Evolutionary conservation across 2,329 filamentous ascomycete genomes (phyloP).

Genomic region (Alternaria sp.): DNA sequence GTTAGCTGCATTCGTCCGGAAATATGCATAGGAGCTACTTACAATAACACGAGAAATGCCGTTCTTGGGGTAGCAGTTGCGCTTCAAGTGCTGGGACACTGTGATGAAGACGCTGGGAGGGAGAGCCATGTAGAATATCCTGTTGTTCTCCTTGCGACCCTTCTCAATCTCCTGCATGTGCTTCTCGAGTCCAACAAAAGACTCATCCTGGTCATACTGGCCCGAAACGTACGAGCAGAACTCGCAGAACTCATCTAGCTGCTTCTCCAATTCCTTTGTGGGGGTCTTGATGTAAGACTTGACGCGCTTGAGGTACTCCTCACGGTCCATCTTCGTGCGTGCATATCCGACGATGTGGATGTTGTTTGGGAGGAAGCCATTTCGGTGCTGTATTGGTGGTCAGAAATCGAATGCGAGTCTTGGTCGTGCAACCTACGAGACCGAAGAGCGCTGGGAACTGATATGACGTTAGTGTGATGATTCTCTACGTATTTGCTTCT

Average conservation of each 20-base stretch:
- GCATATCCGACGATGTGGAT: slow-evolving; percentile 99
- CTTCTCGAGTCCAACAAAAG: slow-evolving; percentile 84
- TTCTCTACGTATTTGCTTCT: slow-evolving; percentile 7
- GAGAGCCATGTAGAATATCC: slow-evolving; percentile 99
- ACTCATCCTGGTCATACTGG: slow-evolving; percentile 97
- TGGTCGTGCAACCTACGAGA: slow-evolving; percentile 72
- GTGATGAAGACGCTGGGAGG: slow-evolving; percentile 98
- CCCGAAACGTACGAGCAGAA: slow-evolving; percentile 95
- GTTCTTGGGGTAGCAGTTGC: slow-evolving; percentile 91
- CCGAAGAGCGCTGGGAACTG: slow-evolving; percentile 98
- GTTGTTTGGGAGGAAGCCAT: slow-evolving; percentile 97
- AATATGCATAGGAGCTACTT: slow-evolving; percentile 47
- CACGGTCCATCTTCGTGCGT: slow-evolving; percentile 98
- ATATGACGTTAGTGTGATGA: slow-evolving; percentile 31
- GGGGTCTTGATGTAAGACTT: slow-evolving; percentile 99
- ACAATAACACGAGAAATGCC: slow-evolving; percentile 96
- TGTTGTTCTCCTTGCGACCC: slow-evolving; percentile 82
- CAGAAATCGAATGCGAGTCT: slow-evolving; percentile 21
- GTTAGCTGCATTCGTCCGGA: slow-evolving; percentile 26
- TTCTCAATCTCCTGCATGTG: slow-evolving; percentile 88
- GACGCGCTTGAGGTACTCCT: slow-evolving; percentile 92
- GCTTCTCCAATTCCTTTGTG: slow-evolving; percentile 95
- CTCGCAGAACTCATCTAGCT: slow-evolving; percentile 87
- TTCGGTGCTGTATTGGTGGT: slow-evolving; percentile 76
- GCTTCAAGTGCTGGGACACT: slow-evolving; percentile 96